Evolutionary conservation across 441 rosid species (phyloP), one percentile per base, ranked within the genome.

Genomic region (Mallotus japonicus): DNA sequence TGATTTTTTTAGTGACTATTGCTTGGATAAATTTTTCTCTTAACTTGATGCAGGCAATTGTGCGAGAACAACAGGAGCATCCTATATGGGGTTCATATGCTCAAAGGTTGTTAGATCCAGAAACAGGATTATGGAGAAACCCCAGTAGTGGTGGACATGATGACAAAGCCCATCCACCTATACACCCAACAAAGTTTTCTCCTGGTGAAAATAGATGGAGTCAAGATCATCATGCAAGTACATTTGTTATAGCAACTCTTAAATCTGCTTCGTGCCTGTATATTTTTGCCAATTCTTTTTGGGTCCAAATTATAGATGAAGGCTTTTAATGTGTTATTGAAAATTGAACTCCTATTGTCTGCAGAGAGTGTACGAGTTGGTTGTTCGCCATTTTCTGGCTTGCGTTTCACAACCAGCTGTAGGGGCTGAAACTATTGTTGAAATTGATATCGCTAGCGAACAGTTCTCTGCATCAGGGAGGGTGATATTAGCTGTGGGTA

Each of bases 161-260:
- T 77, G 99, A 95, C 85, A 92, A 95, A 84, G 99, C 99, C 56
- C 97, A 95, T 76, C 99, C 99, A 70, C 99, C 99, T 67, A 95
- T 95, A 72, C 99, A 95, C 73, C 99, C 99, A 13, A 92, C 99
- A 63, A 95, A 91, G 74, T 95, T 85, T 87, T 95, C 97, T 59
- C 62, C 87, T 62, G 97, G 99, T 65, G 96, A 95, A 83, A 80
- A 75, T 74, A 64, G 83, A 65, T 95, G 99, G 99, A 95, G 90
- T 71, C 90, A 85, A 79, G 99, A 95, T 77, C 99, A 95, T 83
- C 89, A 76, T 73, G 99, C 88, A 80, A 83, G 90, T 78, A 54
- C 61, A 67, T 56, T 60, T 57, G 67, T 59, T 10, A n/a, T 59
- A 32, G 22, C 40, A 69, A 69, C 22, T 37, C 32, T 71, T 15